phyloP scores from a whole-genome alignment of 805 yeast genomes.

The Zygoascus biomembranicola region DNA sequence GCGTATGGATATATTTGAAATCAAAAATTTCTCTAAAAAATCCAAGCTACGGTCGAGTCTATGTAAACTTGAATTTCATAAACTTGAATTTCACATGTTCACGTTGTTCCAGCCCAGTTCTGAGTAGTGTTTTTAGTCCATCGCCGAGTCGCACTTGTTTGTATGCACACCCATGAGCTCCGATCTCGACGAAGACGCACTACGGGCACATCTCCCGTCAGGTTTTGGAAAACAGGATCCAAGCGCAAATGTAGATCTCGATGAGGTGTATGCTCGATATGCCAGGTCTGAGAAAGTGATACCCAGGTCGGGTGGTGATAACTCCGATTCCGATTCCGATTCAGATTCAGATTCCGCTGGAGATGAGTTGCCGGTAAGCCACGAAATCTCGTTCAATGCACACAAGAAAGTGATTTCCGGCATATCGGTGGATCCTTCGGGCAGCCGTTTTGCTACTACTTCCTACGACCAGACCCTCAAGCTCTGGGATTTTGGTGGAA shows the following conservation, averaged over 20 bases:
- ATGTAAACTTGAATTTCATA: too few species aligned
- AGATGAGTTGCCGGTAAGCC: conserved; percentile 31
- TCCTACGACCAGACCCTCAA: conserved; percentile 24
- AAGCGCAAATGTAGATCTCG: neutral
- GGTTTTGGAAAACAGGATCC: conserved; percentile 11
- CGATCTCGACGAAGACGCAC: conserved; percentile 1
- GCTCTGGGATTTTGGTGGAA: conserved; percentile 29
- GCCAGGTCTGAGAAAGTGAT: neutral
- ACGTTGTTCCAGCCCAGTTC: too few species aligned
- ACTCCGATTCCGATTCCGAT: neutral
- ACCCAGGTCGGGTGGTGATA: neutral
- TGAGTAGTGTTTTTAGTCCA: too few species aligned
- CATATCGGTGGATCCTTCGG: conserved; percentile 22
- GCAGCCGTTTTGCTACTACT: conserved; percentile 23
- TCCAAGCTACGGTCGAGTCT: too few species aligned
- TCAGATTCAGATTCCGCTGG: conserved; percentile 12
- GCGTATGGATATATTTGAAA: too few species aligned
- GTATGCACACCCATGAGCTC: neutral
- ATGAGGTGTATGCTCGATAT: neutral
- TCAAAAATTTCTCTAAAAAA: too few species aligned
- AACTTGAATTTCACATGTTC: too few species aligned
- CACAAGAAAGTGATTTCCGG: conserved; percentile 20
- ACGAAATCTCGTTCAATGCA: conserved; percentile 20
- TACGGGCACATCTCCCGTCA: conserved; percentile 4
- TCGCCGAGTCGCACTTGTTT: too few species aligned